Percentiles rank a stretch among this genome's conserved stretches.
Evolutionary conservation across 2,329 filamentous ascomycete genomes (phyloP).

Genomic region (Pseudocercospora crystallina): DNA sequence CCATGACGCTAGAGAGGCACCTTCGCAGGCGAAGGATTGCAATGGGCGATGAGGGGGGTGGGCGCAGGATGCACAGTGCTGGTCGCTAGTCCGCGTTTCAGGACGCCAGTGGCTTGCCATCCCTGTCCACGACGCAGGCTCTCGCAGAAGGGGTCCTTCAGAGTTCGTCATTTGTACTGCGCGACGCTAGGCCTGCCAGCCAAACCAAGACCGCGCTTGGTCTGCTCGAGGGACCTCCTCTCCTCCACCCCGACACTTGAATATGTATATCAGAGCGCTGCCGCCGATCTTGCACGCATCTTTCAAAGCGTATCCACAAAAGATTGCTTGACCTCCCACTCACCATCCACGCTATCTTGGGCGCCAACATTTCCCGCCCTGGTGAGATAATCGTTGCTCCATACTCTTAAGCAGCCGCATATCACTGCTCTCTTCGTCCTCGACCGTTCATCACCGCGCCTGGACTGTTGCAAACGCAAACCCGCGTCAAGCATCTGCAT

Average conservation of each 20-base stretch:
- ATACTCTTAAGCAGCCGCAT: conserved; percentile 3
- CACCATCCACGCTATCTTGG: conserved; percentile 14
- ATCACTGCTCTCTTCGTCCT: conserved; percentile 17
- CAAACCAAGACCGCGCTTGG: no score
- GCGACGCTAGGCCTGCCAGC: no score
- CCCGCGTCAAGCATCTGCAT: background rate
- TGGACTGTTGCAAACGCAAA: conserved; percentile 3
- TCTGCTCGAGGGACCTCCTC: no score
- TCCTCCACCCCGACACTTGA: background rate
- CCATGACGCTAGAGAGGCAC: no score
- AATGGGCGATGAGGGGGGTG: no score
- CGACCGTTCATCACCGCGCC: conserved; percentile 14
- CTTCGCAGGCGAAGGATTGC: no score
- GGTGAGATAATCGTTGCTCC: conserved; percentile 9
- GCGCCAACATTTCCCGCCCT: conserved; percentile 9
- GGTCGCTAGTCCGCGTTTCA: no score
- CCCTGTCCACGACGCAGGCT: no score
- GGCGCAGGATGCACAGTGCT: no score
- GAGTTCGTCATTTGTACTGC: no score
- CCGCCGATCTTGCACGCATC: background rate
- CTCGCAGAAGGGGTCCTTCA: no score
- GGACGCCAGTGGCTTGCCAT: no score
- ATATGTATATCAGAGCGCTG: conserved; percentile 8
- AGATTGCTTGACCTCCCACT: conserved; percentile 10
- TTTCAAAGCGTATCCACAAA: conserved; percentile 12